Evolutionary conservation across 345 rosid genomes (phyloP), one percentile per base, ranked within the genome.

Genomic region (Citrus inodora): DNA sequence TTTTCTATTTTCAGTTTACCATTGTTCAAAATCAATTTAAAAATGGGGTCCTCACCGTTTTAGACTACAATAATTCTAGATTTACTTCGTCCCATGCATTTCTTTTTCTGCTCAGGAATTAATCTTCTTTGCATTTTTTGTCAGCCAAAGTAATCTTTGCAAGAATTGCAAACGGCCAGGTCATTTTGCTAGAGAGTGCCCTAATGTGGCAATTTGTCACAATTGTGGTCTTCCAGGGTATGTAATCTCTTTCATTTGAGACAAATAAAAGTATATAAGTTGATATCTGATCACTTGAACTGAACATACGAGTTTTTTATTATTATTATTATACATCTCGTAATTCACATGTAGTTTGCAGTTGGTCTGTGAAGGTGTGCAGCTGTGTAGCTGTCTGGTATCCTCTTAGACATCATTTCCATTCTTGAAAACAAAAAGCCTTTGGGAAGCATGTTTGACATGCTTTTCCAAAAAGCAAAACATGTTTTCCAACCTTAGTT

Each of bases 191-290:
- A 89, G 98, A 85, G 99, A 95, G 78, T 95, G 99, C 82, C 86
- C 99, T 22, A 95, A 93, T 89, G 99, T 88, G 84, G 94, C 97
- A 65, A 92, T 93, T 79, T 95, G 98, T 87, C 97, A 95, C 89
- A 95, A 93, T 78, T 95, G 99, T 62, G 93, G 97, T 65, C 98
- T 93, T 80, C 97, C 99, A 0, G 99, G 99, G 99, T 95, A 84
- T 78, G 85, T 25, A 78, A 66, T 63, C 27, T 63, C 28, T 42
- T 35, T 53, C 65, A 19, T 32, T 24, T 4, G 37, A 28, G 6
- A 7, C 17, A 24, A 53, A 75, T 3, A 63, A 63, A 30, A 32
- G 4, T 46, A 10, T n/a, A 21, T 58, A 63, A 59, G 35, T 35
- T 58, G 14, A 25, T 58, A 40, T 32, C 70, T 27, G 67, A 55